Base-by-base conservation (phyloP, 805 yeast genomes). In the Hanseniaspora guilliermondii region DNA sequence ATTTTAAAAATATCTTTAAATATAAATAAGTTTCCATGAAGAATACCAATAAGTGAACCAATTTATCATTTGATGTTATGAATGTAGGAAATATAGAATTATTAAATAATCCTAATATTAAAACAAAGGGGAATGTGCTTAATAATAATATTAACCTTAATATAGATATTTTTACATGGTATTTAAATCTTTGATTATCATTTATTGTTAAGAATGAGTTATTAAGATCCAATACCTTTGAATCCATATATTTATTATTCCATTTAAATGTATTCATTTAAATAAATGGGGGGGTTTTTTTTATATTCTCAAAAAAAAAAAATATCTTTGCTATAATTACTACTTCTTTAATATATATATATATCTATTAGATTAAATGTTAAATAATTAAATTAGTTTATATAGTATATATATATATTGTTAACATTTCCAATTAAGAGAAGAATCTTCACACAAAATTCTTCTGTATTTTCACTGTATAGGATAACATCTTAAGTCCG, bases 41-140 rank as follows among this genome's bases (percentile, higher is more conserved):
- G 60, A 80, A 80, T 6, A 73, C 73, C 4, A 59, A 9, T 53
- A 75, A 75, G 62, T 80, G 85, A 1, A 76, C 61, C 12, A 70
- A 33, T 62, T 80, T 80, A 60, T 80, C 85, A 61, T 78, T 63
- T 66, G 70, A 22, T 68, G 47, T 38, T 19, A 53, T 24, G 2
- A 47, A 19, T 3, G 21, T 2, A 63, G 59, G 36, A 60, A 40
- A 39, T 60, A 59, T 62, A 58, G 62, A 27, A 32, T 47, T 38
- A 19, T 52, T 39, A 14, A 47, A 27, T 12, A 47, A 4, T 16
- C 56, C 56, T 8, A 53, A 25, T 0, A 40, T 14, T 36, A 61
- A 53, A 17, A 59, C 61, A 14, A 60, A 5, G 7, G 61, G 32
- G 5, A 64, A 58, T 12, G 56, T 38, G 2, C 50, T 24, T 17